phyloP scores from a whole-genome alignment of 192 early-diverging fungal genomes.

The Kappamyces sp. region DNA sequence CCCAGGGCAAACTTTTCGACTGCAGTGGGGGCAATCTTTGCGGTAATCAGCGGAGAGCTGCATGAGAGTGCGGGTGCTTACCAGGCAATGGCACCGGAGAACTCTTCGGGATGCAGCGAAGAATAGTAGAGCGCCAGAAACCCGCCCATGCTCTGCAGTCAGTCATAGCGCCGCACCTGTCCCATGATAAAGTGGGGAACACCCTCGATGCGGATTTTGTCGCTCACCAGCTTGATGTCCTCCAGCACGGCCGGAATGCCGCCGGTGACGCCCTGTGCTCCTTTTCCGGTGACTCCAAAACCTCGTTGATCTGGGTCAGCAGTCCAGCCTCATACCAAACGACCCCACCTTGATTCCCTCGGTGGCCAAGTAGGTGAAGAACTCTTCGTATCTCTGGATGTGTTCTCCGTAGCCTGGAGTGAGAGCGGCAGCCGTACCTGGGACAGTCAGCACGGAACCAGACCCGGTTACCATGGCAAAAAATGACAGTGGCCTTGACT shows the following conservation, averaged over 20 bases:
- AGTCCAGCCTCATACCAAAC: neutral
- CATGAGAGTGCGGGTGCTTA: neutral
- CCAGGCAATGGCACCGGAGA: neutral
- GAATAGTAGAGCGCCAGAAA: neutral
- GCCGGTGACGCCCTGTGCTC: neutral
- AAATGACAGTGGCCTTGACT: too few relatives aligned
- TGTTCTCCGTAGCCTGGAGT: conserved; percentile 1
- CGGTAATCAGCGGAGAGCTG: too few relatives aligned
- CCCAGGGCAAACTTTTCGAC: neutral
- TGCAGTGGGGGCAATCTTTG: neutral
- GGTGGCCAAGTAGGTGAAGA: conserved; percentile 1
- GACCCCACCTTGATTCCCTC: neutral
- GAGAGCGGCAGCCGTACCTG: too few relatives aligned
- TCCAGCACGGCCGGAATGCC: neutral
- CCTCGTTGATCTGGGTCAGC: neutral
- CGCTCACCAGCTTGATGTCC: neutral
- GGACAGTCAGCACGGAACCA: too few relatives aligned
- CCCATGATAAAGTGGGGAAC: conserved; percentile 8
- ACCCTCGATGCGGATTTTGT: conserved; percentile 5
- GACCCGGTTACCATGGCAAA: too few relatives aligned
- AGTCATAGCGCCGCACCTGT: neutral
- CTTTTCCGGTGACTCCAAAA: conserved; percentile 6
- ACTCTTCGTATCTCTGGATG: conserved; percentile 7
- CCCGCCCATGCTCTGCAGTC: neutral
- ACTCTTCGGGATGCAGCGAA: neutral